Conservation (phyloP, 768 basidiomycete species). For the Tricholoma terreum region DNA sequence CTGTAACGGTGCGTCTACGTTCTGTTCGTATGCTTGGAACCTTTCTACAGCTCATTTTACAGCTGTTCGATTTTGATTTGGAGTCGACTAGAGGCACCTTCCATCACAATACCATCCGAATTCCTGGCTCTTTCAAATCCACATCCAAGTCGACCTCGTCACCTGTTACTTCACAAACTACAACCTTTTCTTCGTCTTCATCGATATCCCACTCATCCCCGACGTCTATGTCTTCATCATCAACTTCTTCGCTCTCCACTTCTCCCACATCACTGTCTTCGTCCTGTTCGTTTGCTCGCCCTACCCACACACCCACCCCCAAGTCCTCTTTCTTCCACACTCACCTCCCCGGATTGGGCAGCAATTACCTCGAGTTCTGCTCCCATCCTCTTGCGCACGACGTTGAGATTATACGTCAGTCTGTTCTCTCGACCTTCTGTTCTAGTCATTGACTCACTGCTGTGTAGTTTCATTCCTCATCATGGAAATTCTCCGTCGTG, state of each 20-base stretch:
- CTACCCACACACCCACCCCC: constrained; percentile 17
- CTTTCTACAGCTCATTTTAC: constrained; percentile 2
- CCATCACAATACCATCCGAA: constrained; percentile 34
- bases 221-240: constrained; percentile 3
- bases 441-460: constrained; percentile 10
- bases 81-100: constrained; percentile 49
- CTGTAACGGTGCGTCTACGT: constrained; percentile 42
- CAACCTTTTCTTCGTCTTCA: constrained; percentile 11
- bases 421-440: neutral
- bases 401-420: constrained; percentile 53
- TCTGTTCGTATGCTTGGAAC: constrained; percentile 1
- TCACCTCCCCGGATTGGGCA: constrained; percentile 51
- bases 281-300: neutral
- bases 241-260: neutral
- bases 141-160: constrained; percentile 18
- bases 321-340: constrained; percentile 44
- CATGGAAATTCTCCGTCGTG: constrained; percentile 61
- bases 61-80: constrained; percentile 55
- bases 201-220: constrained; percentile 16
- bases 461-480: constrained; percentile 55
- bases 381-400: constrained; percentile 45
- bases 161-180: constrained; percentile 7
- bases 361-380: constrained; percentile 56
- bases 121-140: constrained; percentile 1
- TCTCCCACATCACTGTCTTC: neutral